Percentiles rank a stretch among this genome's conserved stretches.
These are phyloP conservation scores for Auricularia sp. DNA, from an alignment of 768 basidiomycete genomes.

Conservation along the genomic window DNA sequence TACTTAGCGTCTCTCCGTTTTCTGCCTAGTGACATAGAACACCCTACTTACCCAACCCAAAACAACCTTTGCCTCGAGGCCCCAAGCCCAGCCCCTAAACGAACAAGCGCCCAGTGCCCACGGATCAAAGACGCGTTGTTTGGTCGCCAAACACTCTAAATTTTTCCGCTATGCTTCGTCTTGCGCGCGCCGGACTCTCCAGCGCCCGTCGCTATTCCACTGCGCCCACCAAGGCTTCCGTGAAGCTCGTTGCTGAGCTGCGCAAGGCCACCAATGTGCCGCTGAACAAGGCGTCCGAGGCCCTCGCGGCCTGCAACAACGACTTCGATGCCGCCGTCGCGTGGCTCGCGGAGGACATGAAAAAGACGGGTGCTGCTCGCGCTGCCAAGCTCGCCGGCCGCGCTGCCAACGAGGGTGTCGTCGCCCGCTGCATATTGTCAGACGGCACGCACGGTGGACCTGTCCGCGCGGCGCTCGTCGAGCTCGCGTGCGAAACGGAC, in stretches of 20 bases:
- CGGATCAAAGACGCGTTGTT: background rate
- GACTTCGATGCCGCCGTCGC: conserved; percentile 62
- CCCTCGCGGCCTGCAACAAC: conserved; percentile 64
- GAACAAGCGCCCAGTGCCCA: too few relatives aligned
- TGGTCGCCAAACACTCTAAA: background rate
- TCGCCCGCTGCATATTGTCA: conserved; percentile 68
- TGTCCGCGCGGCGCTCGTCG: conserved; percentile 76
- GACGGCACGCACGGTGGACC: conserved; percentile 44
- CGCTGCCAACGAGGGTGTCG: conserved; percentile 64
- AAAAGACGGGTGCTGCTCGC: conserved; percentile 61
- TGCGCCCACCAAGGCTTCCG: conserved; percentile 42
- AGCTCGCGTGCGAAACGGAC: conserved; percentile 94
- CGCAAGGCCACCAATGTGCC: conserved; percentile 75
- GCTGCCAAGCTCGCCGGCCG: conserved; percentile 78
- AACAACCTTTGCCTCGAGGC: too few relatives aligned
- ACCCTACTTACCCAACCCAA: too few relatives aligned
- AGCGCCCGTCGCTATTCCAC: conserved; percentile 43
- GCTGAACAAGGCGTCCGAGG: conserved; percentile 80
- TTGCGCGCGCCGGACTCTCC: background rate
- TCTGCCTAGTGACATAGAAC: too few relatives aligned
- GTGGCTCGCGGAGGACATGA: conserved; percentile 75
- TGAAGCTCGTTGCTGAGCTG: conserved; percentile 77
- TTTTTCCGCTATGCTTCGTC: background rate
- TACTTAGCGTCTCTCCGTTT: background rate
- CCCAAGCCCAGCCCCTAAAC: too few relatives aligned